Base-by-base conservation (phyloP, 1,284 basidiomycete genomes). In the Cryptococcus hybrid region DNA sequence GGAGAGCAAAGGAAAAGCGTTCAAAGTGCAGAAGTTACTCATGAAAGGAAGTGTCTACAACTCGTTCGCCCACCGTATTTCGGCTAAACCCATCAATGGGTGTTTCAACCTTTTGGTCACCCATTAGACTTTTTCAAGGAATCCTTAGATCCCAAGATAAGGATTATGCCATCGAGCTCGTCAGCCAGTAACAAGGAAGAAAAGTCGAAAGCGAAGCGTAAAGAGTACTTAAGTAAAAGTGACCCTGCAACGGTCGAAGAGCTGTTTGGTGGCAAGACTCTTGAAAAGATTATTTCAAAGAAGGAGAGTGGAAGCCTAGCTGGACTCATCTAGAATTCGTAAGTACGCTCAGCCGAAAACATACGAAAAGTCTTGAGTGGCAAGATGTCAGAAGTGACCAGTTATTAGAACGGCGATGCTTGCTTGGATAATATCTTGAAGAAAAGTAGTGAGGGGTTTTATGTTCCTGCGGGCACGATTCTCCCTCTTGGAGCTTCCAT, bases 301-400 rank as follows among this genome's bases (percentile, higher is more conserved):
- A 67, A 37, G 68, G 65, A 8, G 54, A 66, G 45, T 71, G 70
- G 68, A 57, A 47, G 50, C 65, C 70, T 51, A 54, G 52, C 13
- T 71, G 70, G 70, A 60, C 61, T 7, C 38, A 56, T 52, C 63
- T 71, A 1, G 66, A 71, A 42, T 71, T 71, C 58, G 69, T 70
- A 59, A 64, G 68, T 65, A n/a, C n/a, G n/a, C 24, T 30, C 30
- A 30, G 3, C 30, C n/a, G 34, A 12, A 34, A 15, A 43, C 12
- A 12, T 47, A 38, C 8, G 40, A 43, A 11, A 30, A 12, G 8
- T 24, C 24, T 34, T 48, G 24, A 5, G 12, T 5, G 12, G 36
- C 7, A 6, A 18, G 44, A 15, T 6, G 52, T 49, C 13, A 24
- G 47, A n/a, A 15, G 36, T 50, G 47, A 4, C 13, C 11, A 7